These are phyloP conservation scores for Pythium brachiatum DNA, from an alignment of 352 stramenopile species.

Conservation along the genomic window DNA sequence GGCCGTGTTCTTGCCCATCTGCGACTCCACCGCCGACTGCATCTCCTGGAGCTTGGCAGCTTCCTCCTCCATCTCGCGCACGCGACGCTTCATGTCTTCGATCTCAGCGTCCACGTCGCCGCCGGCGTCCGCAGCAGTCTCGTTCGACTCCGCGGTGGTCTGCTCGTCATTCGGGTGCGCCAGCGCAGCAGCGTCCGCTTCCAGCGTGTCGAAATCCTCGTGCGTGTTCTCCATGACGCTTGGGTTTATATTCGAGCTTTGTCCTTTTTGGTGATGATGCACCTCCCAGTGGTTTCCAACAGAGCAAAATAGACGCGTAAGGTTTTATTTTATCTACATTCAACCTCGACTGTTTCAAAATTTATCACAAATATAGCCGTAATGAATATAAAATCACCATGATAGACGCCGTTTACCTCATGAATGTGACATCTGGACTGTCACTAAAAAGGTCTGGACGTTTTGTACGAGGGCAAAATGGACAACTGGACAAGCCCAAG, in stretches of 20 bases:
- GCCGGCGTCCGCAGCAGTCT: constrained; percentile 20
- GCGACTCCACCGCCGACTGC: constrained; percentile 77
- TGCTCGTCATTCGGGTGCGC: constrained; percentile 18
- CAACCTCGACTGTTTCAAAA: constrained; percentile 13
- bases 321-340: constrained; percentile 3
- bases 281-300: constrained; percentile 10
- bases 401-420: no score
- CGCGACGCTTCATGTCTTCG: constrained; percentile 81
- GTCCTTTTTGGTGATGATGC: neutral
- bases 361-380: constrained; percentile 8
- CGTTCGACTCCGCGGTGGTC: neutral
- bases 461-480: neutral
- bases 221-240: constrained; percentile 28
- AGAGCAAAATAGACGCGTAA: neutral
- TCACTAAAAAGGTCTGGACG: neutral
- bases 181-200: constrained; percentile 45
- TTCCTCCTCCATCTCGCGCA: constrained; percentile 82
- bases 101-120: constrained; percentile 66
- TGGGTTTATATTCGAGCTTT: constrained; percentile 6
- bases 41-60: constrained; percentile 81
- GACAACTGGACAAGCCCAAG: no score
- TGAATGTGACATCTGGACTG: neutral
- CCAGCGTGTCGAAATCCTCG: constrained; percentile 50
- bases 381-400: no score
- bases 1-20: constrained; percentile 70